Percentiles rank a stretch among this genome's conserved stretches.
Evolutionary conservation across 148 eudicot species (phyloP).

Genomic region (Polygonum maritimum): DNA sequence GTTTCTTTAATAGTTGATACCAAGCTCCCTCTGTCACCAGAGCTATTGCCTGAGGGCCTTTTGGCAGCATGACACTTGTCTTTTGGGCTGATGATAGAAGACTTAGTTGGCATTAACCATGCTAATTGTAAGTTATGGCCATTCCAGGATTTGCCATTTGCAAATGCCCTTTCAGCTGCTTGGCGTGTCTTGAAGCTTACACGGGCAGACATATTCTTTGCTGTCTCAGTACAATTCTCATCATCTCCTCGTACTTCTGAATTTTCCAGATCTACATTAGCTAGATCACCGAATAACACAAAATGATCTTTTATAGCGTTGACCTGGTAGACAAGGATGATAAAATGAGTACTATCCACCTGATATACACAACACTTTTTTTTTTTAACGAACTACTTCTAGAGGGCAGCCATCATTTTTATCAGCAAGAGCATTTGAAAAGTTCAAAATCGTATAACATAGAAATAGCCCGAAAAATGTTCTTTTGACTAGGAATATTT

Average conservation of each 20-base stretch:
- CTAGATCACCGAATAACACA: constrained; percentile 43
- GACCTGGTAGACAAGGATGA: constrained; percentile 31
- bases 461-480: background rate
- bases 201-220: constrained; percentile 41
- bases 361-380: no score
- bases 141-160: constrained; percentile 56
- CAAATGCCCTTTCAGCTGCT: constrained; percentile 74
- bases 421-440: background rate
- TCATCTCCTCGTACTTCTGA: constrained; percentile 14
- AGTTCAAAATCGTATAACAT: background rate
- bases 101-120: constrained; percentile 39
- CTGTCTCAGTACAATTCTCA: constrained; percentile 17
- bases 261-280: constrained; percentile 52
- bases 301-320: constrained; percentile 65
- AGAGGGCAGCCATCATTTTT: background rate
- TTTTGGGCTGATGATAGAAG: constrained; percentile 18
- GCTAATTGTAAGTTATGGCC: constrained; percentile 52
- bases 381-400: background rate
- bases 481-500: background rate
- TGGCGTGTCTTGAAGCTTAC: constrained; percentile 54
- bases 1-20: constrained; percentile 25
- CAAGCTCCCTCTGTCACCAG: constrained; percentile 24
- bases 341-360: background rate
- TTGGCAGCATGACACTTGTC: constrained; percentile 41
- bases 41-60: constrained; percentile 17